These are phyloP conservation scores for Penicillium cosmopolitanum DNA, from an alignment of 495 filamentous ascomycete genomes.

Conservation along the genomic window DNA sequence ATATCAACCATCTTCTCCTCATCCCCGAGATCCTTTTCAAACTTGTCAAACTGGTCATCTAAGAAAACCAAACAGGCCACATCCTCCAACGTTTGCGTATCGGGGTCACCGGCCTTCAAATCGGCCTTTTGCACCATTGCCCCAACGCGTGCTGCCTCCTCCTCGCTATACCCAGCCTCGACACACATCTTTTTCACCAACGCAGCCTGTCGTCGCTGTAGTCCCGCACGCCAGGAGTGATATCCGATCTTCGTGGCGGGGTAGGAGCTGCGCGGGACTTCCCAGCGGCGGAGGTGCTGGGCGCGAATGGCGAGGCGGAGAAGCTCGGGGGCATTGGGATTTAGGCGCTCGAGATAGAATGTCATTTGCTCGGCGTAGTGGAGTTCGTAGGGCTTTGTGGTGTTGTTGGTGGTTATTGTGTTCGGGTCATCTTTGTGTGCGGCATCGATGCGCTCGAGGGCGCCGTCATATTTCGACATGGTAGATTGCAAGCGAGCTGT, in stretches of 20 bases:
- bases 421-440: constrained; percentile 74
- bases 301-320: constrained; percentile 76
- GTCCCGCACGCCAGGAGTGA: constrained; percentile 70
- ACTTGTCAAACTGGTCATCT: constrained; percentile 80
- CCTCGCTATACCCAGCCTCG: constrained; percentile 50
- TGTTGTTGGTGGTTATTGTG: constrained; percentile 27
- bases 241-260: constrained; percentile 73
- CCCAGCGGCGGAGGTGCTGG: constrained; percentile 83
- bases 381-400: constrained; percentile 67
- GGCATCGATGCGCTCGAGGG: constrained; percentile 68
- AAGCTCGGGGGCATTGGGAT: constrained; percentile 60
- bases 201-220: constrained; percentile 71
- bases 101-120: constrained; percentile 59
- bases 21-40: constrained; percentile 65
- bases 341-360: constrained; percentile 59
- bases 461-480: constrained; percentile 45
- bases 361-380: constrained; percentile 82
- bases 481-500: no score
- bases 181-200: constrained; percentile 58
- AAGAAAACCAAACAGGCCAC: constrained; percentile 85
- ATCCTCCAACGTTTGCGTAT: constrained; percentile 77
- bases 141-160: constrained; percentile 57
- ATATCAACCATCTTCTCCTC: constrained; percentile 75
- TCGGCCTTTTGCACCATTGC: constrained; percentile 68
- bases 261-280: constrained; percentile 71